These are phyloP conservation scores for Hericium alpestre DNA, from an alignment of 768 basidiomycete genomes.

Conservation along the genomic window DNA sequence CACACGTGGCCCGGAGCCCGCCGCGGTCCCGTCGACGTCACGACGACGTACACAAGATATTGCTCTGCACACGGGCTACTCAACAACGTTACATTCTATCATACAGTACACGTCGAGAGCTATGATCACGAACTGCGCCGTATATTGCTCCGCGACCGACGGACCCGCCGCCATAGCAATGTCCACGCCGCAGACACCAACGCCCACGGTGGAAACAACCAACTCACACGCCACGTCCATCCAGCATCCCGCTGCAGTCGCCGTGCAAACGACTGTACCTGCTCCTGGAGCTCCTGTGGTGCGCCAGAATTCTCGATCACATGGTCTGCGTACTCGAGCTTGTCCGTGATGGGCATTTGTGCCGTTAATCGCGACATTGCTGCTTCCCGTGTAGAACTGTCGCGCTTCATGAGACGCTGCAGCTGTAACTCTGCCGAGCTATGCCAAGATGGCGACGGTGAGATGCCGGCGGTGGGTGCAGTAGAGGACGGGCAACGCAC, in stretches of 20 bases:
- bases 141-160: slow-evolving; percentile 4
- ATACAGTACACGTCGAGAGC: background rate
- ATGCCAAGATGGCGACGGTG: background rate
- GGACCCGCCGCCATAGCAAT: slow-evolving; percentile 25
- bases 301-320: slow-evolving; percentile 87
- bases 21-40: background rate
- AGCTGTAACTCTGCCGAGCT: slow-evolving; percentile 82
- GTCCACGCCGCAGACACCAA: slow-evolving; percentile 36
- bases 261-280: slow-evolving; percentile 35
- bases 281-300: slow-evolving; percentile 48
- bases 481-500: slow-evolving; percentile 32
- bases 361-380: slow-evolving; percentile 68
- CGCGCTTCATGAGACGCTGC: slow-evolving; percentile 69
- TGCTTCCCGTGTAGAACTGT: slow-evolving; percentile 51
- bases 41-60: too few species aligned
- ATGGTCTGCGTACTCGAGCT: slow-evolving; percentile 74
- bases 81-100: too few species aligned
- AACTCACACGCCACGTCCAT: slow-evolving; percentile 51
- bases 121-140: background rate
- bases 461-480: background rate
- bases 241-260: slow-evolving; percentile 36
- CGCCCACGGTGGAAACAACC: slow-evolving; percentile 48
- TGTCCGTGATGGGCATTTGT: slow-evolving; percentile 71
- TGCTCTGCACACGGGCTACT: too few species aligned
- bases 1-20: background rate